Conservation (phyloP, 164 flowering plant genomes). For the Annona squamosa region DNA sequence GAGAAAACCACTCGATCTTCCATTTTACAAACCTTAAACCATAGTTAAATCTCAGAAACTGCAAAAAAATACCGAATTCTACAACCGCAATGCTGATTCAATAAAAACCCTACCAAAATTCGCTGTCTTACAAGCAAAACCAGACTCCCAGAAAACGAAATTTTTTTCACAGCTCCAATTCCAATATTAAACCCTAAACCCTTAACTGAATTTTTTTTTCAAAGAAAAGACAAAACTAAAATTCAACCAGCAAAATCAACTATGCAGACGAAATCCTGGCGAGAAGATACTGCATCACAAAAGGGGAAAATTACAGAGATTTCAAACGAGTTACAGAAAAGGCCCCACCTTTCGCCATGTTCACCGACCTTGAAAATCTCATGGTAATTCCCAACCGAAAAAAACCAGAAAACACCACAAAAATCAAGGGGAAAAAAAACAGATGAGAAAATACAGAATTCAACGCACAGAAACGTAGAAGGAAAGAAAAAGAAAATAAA, state of each 20-base stretch:
- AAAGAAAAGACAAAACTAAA: not conserved
- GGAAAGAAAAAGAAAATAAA: slow-evolving; percentile 9
- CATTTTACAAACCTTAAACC: slow-evolving; percentile 1
- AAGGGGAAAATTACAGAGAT: not conserved
- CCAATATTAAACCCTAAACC: slow-evolving; percentile 2
- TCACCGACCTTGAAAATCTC: too few species aligned
- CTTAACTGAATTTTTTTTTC: slow-evolving; percentile 1
- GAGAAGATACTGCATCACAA: slow-evolving; percentile 3
- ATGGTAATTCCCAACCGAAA: too few species aligned
- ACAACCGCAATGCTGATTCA: not conserved
- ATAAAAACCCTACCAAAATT: not conserved
- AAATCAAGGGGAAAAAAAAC: too few species aligned
- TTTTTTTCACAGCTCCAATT: not conserved
- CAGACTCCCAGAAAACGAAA: not conserved
- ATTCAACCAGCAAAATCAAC: not conserved
- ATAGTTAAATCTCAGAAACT: slow-evolving; percentile 4
- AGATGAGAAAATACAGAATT: too few species aligned
- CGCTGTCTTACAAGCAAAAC: not conserved
- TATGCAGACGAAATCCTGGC: slow-evolving; percentile 1
- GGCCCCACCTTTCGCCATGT: too few species aligned
- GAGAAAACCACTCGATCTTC: not conserved
- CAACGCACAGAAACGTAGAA: slow-evolving; percentile 2
- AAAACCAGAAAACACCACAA: too few species aligned
- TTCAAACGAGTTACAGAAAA: too few species aligned
- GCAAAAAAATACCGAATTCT: not conserved